These are phyloP conservation scores for Rosa persica DNA, from an alignment of 306 rosid species.

Conservation along the genomic window DNA sequence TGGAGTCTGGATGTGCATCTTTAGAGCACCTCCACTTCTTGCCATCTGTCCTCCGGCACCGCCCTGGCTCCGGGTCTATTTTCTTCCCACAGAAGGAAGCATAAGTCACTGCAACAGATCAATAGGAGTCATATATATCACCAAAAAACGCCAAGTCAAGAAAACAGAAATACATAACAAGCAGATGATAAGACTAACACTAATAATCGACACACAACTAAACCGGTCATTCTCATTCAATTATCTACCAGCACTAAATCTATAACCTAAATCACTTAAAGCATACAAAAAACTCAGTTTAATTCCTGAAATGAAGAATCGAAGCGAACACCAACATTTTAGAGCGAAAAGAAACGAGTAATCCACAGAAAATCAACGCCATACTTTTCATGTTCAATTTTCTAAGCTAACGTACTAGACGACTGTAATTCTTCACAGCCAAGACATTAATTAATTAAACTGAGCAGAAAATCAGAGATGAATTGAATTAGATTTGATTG, in stretches of 20 bases:
- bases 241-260: neutral
- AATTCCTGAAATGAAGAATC: neutral
- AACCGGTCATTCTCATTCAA: neutral
- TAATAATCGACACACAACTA: neutral
- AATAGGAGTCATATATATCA: neutral
- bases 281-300: neutral
- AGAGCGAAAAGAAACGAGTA: neutral
- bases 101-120: conserved; percentile 50
- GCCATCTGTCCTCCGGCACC: conserved; percentile 81
- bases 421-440: neutral
- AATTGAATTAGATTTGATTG: neutral
- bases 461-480: neutral
- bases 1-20: conserved; percentile 73
- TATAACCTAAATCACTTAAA: too few relatives aligned
- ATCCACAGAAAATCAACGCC: neutral
- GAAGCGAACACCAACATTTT: conserved; percentile 3
- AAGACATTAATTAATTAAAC: neutral
- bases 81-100: conserved; percentile 65
- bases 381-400: neutral
- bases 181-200: too few relatives aligned
- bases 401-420: neutral
- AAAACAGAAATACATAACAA: neutral
- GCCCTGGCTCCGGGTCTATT: conserved; percentile 77
- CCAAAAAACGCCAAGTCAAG: neutral
- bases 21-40: conserved; percentile 79